Evolutionary conservation across 1,284 basidiomycete genomes (phyloP).

Genomic region (Heliocybe sulcata): DNA sequence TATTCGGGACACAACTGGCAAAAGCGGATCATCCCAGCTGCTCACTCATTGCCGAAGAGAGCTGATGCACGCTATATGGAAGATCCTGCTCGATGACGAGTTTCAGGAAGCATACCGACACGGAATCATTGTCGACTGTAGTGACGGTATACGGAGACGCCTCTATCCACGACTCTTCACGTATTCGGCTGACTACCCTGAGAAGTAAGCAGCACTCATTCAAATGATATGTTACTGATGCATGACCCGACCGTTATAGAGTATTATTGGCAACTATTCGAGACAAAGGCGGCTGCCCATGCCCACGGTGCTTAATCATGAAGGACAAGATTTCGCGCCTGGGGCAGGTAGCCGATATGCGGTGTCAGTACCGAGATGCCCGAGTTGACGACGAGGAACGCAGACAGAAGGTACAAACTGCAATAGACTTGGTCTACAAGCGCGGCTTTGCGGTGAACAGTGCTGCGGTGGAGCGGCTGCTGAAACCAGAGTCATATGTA

Average conservation of each 20-base stretch:
- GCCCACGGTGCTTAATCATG: constrained; percentile 11
- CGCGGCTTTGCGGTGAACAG: constrained; percentile 9
- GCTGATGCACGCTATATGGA: constrained; percentile 15
- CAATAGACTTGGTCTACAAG: constrained; percentile 12
- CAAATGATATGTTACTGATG: constrained; percentile 12
- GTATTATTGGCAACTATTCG: constrained; percentile 12
- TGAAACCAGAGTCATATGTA: constrained; percentile 11
- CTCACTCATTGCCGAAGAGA: constrained; percentile 16
- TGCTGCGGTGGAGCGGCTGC: constrained; percentile 5
- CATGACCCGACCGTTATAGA: constrained; percentile 12
- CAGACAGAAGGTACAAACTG: constrained; percentile 6
- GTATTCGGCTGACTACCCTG: constrained; percentile 17
- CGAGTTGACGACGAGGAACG: no score
- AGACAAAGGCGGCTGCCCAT: constrained; percentile 10
- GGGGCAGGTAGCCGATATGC: constrained; percentile 7
- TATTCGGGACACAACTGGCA: neutral
- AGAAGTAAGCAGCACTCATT: constrained; percentile 16
- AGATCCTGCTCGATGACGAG: constrained; percentile 14
- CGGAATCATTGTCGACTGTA: constrained; percentile 15
- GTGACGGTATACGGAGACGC: constrained; percentile 13
- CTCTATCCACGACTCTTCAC: constrained; percentile 16
- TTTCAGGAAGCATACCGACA: constrained; percentile 15
- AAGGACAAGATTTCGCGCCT: constrained; percentile 6
- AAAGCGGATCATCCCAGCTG: neutral
- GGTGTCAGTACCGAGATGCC: neutral